phyloP scores from a whole-genome alignment of 176 grass and related monocot genomes.

The maize (Zea mays) region DNA sequence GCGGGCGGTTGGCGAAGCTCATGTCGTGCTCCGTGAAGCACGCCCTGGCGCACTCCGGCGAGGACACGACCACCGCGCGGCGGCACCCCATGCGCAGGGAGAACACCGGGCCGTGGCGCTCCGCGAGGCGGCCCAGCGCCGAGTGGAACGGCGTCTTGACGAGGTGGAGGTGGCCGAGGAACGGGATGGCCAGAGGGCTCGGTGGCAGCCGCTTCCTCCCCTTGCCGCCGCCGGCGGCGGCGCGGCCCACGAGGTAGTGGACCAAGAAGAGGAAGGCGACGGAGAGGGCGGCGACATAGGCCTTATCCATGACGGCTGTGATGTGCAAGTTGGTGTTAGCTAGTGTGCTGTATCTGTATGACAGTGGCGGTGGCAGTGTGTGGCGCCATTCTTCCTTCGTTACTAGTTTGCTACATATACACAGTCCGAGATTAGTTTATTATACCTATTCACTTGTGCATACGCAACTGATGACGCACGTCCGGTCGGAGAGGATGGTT shows the following conservation, averaged over 20 bases:
- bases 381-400: neutral
- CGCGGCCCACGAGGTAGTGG: constrained; percentile 30
- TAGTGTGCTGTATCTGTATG: neutral
- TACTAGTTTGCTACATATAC: neutral
- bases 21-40: constrained; percentile 58
- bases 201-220: constrained; percentile 40
- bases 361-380: constrained; percentile 1
- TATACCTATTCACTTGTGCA: neutral
- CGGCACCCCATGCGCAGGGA: constrained; percentile 48
- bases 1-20: constrained; percentile 60
- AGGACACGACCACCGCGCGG: constrained; percentile 52
- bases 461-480: constrained; percentile 21
- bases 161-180: constrained; percentile 61
- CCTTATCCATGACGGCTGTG: neutral
- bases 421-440: neutral
- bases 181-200: constrained; percentile 39
- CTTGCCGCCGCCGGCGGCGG: neutral
- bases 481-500: neutral
- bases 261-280: constrained; percentile 37
- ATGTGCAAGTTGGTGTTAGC: neutral
- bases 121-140: constrained; percentile 28
- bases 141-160: constrained; percentile 53
- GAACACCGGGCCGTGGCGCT: constrained; percentile 44
- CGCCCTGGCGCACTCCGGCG: constrained; percentile 24
- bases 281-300: constrained; percentile 20